A percentile compares a stretch with the other conserved stretches of the same genome.
These are phyloP conservation scores for Nowakowskiella sp. DNA, from an alignment of 192 early-diverging fungal species.

Conservation along the genomic window DNA sequence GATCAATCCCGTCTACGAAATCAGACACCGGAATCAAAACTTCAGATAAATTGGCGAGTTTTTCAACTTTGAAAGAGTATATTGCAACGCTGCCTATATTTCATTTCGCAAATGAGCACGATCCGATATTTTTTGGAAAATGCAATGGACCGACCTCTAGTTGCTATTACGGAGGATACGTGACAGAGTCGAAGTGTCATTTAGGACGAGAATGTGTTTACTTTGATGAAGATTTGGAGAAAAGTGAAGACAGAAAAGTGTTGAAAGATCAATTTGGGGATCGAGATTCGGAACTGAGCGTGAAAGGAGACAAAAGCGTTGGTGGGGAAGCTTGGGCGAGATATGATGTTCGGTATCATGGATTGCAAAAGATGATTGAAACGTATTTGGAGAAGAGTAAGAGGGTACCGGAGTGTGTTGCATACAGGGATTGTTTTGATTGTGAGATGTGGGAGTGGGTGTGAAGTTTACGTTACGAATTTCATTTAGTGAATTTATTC, in stretches of 20 bases:
- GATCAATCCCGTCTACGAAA: conserved; percentile 15
- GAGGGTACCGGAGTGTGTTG: conserved; percentile 39
- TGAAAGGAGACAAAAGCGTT: background rate
- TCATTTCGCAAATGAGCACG: conserved; percentile 84
- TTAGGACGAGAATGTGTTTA: conserved; percentile 51
- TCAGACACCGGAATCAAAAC: conserved; percentile 45
- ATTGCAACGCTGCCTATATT: conserved; percentile 62
- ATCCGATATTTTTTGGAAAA: conserved; percentile 83
- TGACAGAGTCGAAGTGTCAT: conserved; percentile 79
- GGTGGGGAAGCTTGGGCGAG: conserved; percentile 36
- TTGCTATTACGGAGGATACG: conserved; percentile 68
- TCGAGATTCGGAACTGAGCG: background rate
- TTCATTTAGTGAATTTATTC: no score
- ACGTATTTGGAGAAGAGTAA: conserved; percentile 35
- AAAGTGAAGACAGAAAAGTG: background rate
- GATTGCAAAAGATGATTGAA: conserved; percentile 71
- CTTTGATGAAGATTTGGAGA: conserved; percentile 6
- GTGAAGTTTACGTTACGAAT: no score
- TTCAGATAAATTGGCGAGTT: no score
- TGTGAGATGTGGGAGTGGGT: conserved; percentile 70
- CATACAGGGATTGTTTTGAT: conserved; percentile 60
- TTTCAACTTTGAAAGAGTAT: conserved; percentile 35
- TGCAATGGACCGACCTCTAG: conserved; percentile 58
- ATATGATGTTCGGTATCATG: conserved; percentile 69
- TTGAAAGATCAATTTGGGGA: conserved; percentile 2